Conservation (phyloP, 352 stramenopile genomes). For the Globisporangium megalacanthum region DNA sequence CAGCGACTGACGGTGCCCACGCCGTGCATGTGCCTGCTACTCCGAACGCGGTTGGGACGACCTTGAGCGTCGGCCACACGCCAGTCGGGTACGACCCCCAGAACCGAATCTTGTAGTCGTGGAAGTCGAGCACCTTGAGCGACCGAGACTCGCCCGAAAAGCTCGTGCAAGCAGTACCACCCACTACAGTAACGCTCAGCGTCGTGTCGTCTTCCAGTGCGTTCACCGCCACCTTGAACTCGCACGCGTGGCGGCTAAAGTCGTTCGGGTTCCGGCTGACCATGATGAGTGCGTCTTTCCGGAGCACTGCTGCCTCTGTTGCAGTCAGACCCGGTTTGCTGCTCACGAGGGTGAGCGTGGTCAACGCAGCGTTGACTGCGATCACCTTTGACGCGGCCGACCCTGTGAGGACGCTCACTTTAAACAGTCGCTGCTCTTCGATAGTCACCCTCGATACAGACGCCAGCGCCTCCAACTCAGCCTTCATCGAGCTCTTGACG, state of each 20-base stretch:
- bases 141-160: slow-evolving; percentile 42
- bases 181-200: slow-evolving; percentile 27
- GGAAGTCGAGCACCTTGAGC: slow-evolving; percentile 59
- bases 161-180: slow-evolving; percentile 17
- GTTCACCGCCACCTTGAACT: slow-evolving; percentile 30
- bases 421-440: slow-evolving; percentile 49
- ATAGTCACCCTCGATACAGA: slow-evolving; percentile 45
- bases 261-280: slow-evolving; percentile 75
- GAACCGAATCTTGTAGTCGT: slow-evolving; percentile 70
- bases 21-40: slow-evolving; percentile 2
- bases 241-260: slow-evolving; percentile 53
- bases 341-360: slow-evolving; percentile 31
- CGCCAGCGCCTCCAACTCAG: slow-evolving; percentile 27
- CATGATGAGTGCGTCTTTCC: slow-evolving; percentile 37
- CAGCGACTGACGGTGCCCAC: slow-evolving; percentile 30
- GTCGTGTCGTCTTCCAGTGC: slow-evolving; percentile 13
- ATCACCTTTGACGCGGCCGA: slow-evolving; percentile 36
- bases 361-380: slow-evolving; percentile 20
- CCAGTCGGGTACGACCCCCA: slow-evolving; percentile 64
- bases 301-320: slow-evolving; percentile 25
- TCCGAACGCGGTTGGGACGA: slow-evolving; percentile 39
- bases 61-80: slow-evolving; percentile 62
- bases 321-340: slow-evolving; percentile 25
- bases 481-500: slow-evolving; percentile 29
- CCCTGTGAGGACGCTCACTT: slow-evolving; percentile 47